phyloP scores from a whole-genome alignment of 2,329 filamentous ascomycete species.

The Macroventuria anomochaeta region DNA sequence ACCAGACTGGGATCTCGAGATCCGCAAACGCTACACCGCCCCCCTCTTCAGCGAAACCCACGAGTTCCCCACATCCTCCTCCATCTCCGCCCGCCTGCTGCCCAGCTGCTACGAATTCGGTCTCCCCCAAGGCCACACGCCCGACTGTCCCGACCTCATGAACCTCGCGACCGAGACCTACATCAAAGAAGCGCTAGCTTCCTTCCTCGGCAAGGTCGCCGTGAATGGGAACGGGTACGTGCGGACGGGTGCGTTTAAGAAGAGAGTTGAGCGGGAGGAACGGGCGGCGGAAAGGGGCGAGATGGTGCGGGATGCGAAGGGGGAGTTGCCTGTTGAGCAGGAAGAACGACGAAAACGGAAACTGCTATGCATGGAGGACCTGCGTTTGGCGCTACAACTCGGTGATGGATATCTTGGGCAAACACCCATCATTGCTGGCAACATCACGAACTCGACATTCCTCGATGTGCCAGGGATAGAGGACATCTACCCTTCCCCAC shows the following conservation, averaged over 20 bases:
- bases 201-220: conserved; percentile 61
- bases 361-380: conserved; percentile 77
- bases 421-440: conserved; percentile 76
- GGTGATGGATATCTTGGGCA: conserved; percentile 77
- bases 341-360: conserved; percentile 75
- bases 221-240: conserved; percentile 65
- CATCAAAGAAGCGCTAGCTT: conserved; percentile 65
- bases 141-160: conserved; percentile 65
- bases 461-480: conserved; percentile 60
- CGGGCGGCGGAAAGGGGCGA: conserved; percentile 75
- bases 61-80: conserved; percentile 66
- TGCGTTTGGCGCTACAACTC: conserved; percentile 77
- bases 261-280: conserved; percentile 78
- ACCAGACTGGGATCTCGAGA: conserved; percentile 67
- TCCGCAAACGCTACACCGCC: conserved; percentile 68
- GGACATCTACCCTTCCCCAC: conserved; percentile 18
- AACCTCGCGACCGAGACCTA: conserved; percentile 68
- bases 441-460: conserved; percentile 70
- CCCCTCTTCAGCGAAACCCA: conserved; percentile 66
- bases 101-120: conserved; percentile 72
- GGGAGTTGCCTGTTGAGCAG: conserved; percentile 80
- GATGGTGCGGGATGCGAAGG: conserved; percentile 74
- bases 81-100: conserved; percentile 65
- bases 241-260: conserved; percentile 78
- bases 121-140: conserved; percentile 59